A percentile compares a stretch with the other conserved stretches of the same genome.
phyloP scores from a whole-genome alignment of 805 yeast genomes.

The Millerozyma miso region DNA sequence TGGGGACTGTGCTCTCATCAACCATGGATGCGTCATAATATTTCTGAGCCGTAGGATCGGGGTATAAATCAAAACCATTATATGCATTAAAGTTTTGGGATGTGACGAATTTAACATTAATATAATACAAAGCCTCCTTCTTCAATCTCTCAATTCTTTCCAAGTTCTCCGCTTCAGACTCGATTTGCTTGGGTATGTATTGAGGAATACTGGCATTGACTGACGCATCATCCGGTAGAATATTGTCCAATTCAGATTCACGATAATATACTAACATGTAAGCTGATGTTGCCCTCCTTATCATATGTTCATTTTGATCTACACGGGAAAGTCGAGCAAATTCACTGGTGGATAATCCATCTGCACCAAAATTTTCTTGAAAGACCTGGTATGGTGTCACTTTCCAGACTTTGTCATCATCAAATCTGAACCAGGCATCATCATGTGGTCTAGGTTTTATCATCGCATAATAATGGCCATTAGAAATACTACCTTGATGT shows the following conservation, averaged over 20 bases:
- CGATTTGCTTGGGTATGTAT: conserved; percentile 63
- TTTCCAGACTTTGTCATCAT: conserved; percentile 90
- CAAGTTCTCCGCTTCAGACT: conserved; percentile 56
- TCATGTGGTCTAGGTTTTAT: conserved; percentile 70
- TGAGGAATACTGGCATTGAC: conserved; percentile 42
- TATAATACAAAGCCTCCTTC: conserved; percentile 53
- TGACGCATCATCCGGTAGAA: conserved; percentile 57
- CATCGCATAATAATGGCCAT: conserved; percentile 96
- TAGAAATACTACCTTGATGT: conserved; percentile 92
- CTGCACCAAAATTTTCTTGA: conserved; percentile 89
- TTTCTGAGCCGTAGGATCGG: conserved; percentile 47
- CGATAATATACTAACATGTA: conserved; percentile 94
- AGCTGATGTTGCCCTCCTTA: conserved; percentile 87
- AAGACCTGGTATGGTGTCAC: conserved; percentile 83
- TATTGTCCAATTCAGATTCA: conserved; percentile 49
- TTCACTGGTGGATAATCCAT: conserved; percentile 46
- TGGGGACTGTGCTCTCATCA: conserved; percentile 45
- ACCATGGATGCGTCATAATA: conserved; percentile 49
- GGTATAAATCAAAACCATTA: conserved; percentile 73
- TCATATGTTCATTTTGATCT: conserved; percentile 57
- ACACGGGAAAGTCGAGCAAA: conserved; percentile 49
- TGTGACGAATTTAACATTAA: conserved; percentile 54
- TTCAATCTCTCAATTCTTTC: conserved; percentile 53
- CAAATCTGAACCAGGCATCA: conserved; percentile 80
- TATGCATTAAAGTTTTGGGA: conserved; percentile 50